Conservation (phyloP, 1,284 basidiomycete species). For the Puccinia polysora region DNA sequence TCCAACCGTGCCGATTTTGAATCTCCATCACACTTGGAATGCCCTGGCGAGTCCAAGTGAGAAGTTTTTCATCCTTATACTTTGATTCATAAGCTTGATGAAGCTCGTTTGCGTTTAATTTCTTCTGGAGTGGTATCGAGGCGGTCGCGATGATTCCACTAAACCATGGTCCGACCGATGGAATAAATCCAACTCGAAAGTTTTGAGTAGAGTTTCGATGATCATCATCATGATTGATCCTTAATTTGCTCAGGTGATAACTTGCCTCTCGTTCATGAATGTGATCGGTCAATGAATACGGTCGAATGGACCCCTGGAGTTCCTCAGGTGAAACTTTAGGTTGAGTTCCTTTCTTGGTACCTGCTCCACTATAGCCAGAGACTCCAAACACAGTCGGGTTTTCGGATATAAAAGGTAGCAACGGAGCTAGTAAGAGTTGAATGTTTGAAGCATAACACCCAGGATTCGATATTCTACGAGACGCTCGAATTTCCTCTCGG, state of each 20-base stretch:
- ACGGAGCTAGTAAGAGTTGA: conserved; percentile 84
- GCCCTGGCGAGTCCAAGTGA: conserved; percentile 57
- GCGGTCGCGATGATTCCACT: conserved; percentile 86
- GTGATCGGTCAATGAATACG: conserved; percentile 91
- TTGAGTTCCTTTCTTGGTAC: conserved; percentile 70
- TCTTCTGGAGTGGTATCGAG: conserved; percentile 69
- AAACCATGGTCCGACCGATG: conserved; percentile 88
- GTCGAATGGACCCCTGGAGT: conserved; percentile 69
- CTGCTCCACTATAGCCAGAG: conserved; percentile 91
- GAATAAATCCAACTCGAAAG: conserved; percentile 78
- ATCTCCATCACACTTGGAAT: conserved; percentile 67
- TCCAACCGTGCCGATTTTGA: conserved; percentile 85
- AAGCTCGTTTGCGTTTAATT: conserved; percentile 68
- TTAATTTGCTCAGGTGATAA: conserved; percentile 68
- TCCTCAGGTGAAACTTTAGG: conserved; percentile 76
- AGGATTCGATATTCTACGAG: conserved; percentile 89
- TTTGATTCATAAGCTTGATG: conserved; percentile 69
- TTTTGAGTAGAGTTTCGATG: conserved; percentile 30
- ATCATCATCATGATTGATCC: neutral
- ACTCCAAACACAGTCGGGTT: conserved; percentile 87
- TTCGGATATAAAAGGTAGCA: conserved; percentile 67
- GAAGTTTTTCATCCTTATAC: conserved; percentile 71
- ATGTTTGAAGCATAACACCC: conserved; percentile 94
- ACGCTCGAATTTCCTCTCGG: conserved; percentile 63
- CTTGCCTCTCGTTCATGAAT: conserved; percentile 96